Conservation (phyloP, 345 rosid genomes). For the Gossypium turneri region DNA sequence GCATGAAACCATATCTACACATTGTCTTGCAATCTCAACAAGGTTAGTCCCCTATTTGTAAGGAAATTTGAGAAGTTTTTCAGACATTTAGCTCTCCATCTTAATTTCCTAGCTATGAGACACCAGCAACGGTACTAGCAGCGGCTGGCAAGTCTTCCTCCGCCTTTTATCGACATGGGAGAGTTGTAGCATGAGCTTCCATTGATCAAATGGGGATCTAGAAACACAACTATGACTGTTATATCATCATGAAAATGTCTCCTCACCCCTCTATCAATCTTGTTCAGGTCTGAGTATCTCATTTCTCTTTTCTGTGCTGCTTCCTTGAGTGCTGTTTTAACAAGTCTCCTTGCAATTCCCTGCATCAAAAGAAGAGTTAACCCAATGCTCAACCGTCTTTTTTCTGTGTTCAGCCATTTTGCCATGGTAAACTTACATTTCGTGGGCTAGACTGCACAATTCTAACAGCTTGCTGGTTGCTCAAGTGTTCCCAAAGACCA, state of each 20-base stretch:
- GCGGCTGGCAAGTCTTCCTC: constrained; percentile 6
- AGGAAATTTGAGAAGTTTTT: neutral
- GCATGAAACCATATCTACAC: neutral
- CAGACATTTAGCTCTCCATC: neutral
- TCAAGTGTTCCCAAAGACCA: constrained; percentile 89
- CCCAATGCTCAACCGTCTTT: neutral
- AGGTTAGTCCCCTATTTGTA: neutral
- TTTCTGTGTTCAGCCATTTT: neutral
- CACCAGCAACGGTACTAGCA: neutral
- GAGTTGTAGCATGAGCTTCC: constrained; percentile 13
- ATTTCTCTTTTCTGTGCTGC: constrained; percentile 87
- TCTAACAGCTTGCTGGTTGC: constrained; percentile 61
- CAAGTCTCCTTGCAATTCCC: constrained; percentile 72
- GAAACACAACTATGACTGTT: constrained; percentile 47
- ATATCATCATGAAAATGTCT: constrained; percentile 84
- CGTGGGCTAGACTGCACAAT: constrained; percentile 52
- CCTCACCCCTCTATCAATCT: constrained; percentile 58
- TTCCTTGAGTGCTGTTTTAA: constrained; percentile 57
- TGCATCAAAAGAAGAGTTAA: constrained; percentile 17
- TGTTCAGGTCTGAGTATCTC: constrained; percentile 67
- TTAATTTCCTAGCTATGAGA: neutral
- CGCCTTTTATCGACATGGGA: constrained; percentile 55
- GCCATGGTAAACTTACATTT: constrained; percentile 32
- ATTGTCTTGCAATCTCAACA: neutral
- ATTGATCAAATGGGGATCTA: constrained; percentile 24